Evolutionary conservation across 345 rosid genomes (phyloP).

Genomic region (Melaleuca quinquenervia): DNA sequence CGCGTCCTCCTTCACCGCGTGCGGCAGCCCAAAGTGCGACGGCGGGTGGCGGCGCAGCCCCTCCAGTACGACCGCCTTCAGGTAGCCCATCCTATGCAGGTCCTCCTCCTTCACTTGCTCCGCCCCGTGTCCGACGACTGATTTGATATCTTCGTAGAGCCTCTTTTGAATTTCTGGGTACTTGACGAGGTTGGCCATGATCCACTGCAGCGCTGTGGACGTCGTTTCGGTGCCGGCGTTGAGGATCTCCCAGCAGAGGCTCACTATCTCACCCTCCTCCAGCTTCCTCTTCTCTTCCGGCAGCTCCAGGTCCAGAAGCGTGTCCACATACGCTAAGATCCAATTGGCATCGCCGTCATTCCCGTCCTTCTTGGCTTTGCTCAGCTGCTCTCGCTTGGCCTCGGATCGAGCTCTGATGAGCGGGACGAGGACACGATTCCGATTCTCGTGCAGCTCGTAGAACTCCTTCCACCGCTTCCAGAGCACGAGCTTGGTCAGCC

Average conservation of each 20-base stretch:
- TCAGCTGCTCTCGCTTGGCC: neutral
- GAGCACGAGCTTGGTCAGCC: neutral
- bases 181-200: conserved; percentile 8
- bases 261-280: neutral
- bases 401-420: neutral
- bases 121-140: neutral
- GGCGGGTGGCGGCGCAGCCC: conserved; percentile 4
- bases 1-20: conserved; percentile 1
- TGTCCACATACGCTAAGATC: neutral
- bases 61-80: conserved; percentile 3
- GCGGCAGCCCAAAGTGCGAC: neutral
- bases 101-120: neutral
- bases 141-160: neutral
- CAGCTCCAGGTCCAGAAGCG: conserved; percentile 3
- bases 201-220: conserved; percentile 6
- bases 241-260: conserved; percentile 4
- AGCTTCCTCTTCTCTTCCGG: conserved; percentile 2
- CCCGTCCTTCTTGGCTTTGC: neutral
- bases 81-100: neutral
- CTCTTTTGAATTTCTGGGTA: neutral
- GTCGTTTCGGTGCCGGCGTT: conserved; percentile 3
- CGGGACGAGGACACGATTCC: neutral
- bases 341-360: neutral
- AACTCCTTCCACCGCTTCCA: neutral
- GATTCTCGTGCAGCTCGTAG: neutral